Conservation (phyloP, 768 basidiomycete species). For the Termitomyces sp. region DNA sequence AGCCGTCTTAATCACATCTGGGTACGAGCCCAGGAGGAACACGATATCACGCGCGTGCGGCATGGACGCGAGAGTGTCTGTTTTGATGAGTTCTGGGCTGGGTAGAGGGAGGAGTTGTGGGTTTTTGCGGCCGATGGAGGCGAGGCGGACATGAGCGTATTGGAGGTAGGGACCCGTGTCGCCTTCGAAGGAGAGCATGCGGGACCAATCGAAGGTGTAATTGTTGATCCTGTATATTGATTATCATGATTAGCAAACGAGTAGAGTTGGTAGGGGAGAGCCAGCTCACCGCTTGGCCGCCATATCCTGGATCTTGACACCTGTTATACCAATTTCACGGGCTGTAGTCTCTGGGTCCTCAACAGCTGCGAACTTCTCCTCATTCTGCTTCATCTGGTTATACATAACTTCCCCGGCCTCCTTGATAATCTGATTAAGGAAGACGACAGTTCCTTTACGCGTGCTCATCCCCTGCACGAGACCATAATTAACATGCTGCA, state of each 20-base stretch:
- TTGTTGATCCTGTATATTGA: slow-evolving; percentile 76
- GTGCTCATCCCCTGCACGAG: slow-evolving; percentile 96
- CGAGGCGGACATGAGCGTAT: slow-evolving; percentile 92
- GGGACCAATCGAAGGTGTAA: slow-evolving; percentile 92
- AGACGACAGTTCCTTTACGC: slow-evolving; percentile 90
- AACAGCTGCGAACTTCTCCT: slow-evolving; percentile 86
- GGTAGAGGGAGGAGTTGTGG: slow-evolving; percentile 82
- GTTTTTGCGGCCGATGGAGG: slow-evolving; percentile 90
- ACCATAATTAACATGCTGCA: slow-evolving; percentile 90
- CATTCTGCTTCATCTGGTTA: slow-evolving; percentile 94
- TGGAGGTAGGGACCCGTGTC: slow-evolving; percentile 96
- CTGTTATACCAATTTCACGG: slow-evolving; percentile 87
- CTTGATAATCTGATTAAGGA: slow-evolving; percentile 89
- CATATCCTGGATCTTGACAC: slow-evolving; percentile 98
- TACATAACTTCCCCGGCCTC: slow-evolving; percentile 91
- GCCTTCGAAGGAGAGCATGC: slow-evolving; percentile 94
- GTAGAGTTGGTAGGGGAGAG: slow-evolving; percentile 6
- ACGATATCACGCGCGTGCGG: slow-evolving; percentile 79
- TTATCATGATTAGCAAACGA: not conserved
- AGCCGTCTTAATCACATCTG: slow-evolving; percentile 86
- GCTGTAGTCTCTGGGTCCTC: slow-evolving; percentile 82
- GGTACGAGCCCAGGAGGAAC: slow-evolving; percentile 87
- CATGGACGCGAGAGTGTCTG: slow-evolving; percentile 63
- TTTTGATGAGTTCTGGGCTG: slow-evolving; percentile 63
- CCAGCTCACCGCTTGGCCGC: slow-evolving; percentile 76